Evolutionary conservation across 2,329 filamentous ascomycete species (phyloP), one percentile per base, ranked within the genome.

Genomic region (Chlorencoelia australis): DNA sequence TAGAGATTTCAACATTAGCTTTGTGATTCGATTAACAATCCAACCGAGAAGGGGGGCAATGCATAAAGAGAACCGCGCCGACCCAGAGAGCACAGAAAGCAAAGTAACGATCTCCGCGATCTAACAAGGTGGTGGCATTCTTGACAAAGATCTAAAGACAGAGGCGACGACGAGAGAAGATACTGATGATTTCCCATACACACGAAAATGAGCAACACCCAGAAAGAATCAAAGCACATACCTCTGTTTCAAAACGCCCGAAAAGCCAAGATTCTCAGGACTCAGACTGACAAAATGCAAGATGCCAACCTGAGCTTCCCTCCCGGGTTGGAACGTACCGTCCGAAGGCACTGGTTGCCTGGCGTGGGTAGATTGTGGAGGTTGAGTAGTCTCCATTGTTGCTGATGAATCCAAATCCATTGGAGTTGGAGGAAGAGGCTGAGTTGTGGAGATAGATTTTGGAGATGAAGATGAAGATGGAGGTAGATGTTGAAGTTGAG

Each of bases 191-290:
- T 32, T 18, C 18, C 8, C 7, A 13, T 16, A 10, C 3, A 22
- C 9, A 14, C 9, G 15, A 3, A 7, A 10, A 16, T 8, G 3
- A 16, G n/a, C 11, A 24, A 10, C 7, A 6, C 1, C 13, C 7
- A 3, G 17, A 17, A 13, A 27, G 29, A 30, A 33, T 28, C 17
- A 16, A 26, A 17, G 11, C 9, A 48, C 48, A 32, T 54, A 74
- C 71, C 75, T 69, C 54, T 81, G 76, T 65, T 85, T 85, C 51
- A 84, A 51, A 10, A 78, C 64, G 13, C 78, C 80, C 10, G 62
- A 58, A 46, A 83, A 83, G 1, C 75, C 73, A 37, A 65, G 59
- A 20, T 69, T 65, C n/a, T n/a, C n/a, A n/a, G n/a, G n/a, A n/a
- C 68, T 58, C 1, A 66, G 59, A 30, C 67, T 73, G 11, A 81